Evolutionary conservation across 176 grass and related monocot genomes (phyloP).

Genomic region (Oryza glaberrima): DNA sequence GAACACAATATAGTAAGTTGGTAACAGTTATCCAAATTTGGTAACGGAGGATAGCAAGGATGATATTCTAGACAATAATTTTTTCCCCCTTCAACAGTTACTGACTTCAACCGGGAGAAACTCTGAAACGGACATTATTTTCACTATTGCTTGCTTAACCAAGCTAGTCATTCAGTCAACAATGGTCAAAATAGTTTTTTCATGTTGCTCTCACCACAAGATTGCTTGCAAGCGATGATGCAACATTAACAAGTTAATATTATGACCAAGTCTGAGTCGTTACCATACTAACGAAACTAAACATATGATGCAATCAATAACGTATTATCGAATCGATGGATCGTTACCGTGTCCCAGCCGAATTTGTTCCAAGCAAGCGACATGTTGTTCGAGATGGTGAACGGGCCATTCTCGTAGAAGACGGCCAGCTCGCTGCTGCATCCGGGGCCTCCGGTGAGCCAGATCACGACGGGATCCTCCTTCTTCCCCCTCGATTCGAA

Average conservation of each 20-base stretch:
- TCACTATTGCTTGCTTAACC: not conserved
- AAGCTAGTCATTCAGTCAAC: not conserved
- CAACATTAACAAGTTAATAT: not conserved
- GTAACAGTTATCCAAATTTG: not conserved
- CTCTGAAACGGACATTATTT: not conserved
- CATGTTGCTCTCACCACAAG: not conserved
- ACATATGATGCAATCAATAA: not conserved
- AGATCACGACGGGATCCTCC: slow-evolving; percentile 87
- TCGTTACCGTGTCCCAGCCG: slow-evolving; percentile 83
- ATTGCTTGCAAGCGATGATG: not conserved
- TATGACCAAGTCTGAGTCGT: not conserved
- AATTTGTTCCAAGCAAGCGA: slow-evolving; percentile 85
- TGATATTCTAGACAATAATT: too few relatives aligned
- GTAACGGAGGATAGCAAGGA: not conserved
- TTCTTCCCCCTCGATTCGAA: slow-evolving; percentile 86
- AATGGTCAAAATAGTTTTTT: not conserved
- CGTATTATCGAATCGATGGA: too few relatives aligned
- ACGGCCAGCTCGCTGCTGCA: slow-evolving; percentile 97
- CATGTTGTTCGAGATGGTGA: slow-evolving; percentile 72
- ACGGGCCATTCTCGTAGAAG: slow-evolving; percentile 98
- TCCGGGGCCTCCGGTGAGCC: slow-evolving; percentile 93
- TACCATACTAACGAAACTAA: not conserved
- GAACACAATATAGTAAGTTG: not conserved
- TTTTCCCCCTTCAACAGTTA: not conserved
- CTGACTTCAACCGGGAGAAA: not conserved